Evolutionary conservation across 306 rosid species (phyloP).

Genomic region (Citrullus mucosospermus): DNA sequence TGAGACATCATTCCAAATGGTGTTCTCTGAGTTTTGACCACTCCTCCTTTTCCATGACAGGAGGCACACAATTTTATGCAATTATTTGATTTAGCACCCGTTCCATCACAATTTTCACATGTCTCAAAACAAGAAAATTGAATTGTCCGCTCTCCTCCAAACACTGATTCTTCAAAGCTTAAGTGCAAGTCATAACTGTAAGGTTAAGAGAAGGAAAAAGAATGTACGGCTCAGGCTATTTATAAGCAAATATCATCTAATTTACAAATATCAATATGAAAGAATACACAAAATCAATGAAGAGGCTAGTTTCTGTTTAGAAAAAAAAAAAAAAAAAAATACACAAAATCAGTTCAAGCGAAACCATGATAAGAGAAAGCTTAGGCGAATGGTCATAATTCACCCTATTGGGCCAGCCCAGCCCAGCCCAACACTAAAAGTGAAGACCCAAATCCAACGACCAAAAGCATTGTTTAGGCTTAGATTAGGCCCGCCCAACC

Average conservation of each 20-base stretch:
- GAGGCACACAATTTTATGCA: constrained; percentile 48
- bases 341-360: not conserved
- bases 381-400: not conserved
- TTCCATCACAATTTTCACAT: constrained; percentile 65
- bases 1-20: constrained; percentile 90
- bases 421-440: too few species aligned
- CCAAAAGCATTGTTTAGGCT: too few species aligned
- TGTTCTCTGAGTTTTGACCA: constrained; percentile 59
- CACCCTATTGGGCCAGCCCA: too few species aligned
- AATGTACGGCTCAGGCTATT: not conserved
- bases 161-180: constrained; percentile 85
- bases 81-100: constrained; percentile 65
- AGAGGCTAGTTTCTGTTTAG: too few species aligned
- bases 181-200: constrained; percentile 65
- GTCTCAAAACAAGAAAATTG: constrained; percentile 55
- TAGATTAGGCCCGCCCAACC: too few species aligned
- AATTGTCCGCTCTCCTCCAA: constrained; percentile 60
- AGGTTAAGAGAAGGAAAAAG: not conserved
- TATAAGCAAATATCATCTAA: not conserved
- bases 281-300: not conserved
- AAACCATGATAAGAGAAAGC: not conserved
- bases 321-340: not conserved
- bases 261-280: not conserved
- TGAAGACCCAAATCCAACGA: too few species aligned
- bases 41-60: constrained; percentile 91